These are phyloP conservation scores for Ophioceras dolichostomum DNA, from an alignment of 2,329 filamentous ascomycete genomes.

Conservation along the genomic window DNA sequence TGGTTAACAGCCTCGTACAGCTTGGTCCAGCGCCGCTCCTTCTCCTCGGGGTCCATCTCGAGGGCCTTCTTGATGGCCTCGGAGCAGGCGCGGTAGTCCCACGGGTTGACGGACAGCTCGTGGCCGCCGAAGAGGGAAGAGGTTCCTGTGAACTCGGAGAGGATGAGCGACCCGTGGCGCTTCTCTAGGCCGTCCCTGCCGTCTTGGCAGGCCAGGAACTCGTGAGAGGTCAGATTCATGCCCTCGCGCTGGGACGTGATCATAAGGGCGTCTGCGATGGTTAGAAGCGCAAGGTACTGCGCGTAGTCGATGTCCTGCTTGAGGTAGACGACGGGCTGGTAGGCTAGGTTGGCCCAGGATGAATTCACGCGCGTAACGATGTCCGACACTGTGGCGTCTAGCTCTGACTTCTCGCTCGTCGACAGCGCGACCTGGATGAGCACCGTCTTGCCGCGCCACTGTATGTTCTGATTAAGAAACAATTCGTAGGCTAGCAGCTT, in stretches of 20 bases:
- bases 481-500: constrained; percentile 88
- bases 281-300: constrained; percentile 85
- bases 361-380: constrained; percentile 94
- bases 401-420: constrained; percentile 74
- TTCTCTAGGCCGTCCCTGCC: constrained; percentile 54
- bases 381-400: constrained; percentile 80
- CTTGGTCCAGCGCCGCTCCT: constrained; percentile 59
- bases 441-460: constrained; percentile 80
- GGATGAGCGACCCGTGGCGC: constrained; percentile 77
- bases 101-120: constrained; percentile 82
- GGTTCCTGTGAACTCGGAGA: constrained; percentile 92
- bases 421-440: constrained; percentile 91
- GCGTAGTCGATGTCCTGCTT: constrained; percentile 90
- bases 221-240: constrained; percentile 94
- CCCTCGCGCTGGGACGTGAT: constrained; percentile 92
- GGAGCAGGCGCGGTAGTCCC: constrained; percentile 84
- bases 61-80: constrained; percentile 75
- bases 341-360: constrained; percentile 76
- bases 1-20: constrained; percentile 63
- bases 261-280: constrained; percentile 83
- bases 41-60: constrained; percentile 68
- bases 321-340: constrained; percentile 85
- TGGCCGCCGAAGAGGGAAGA: constrained; percentile 72
- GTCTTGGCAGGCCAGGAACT: constrained; percentile 89
- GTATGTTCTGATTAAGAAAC: constrained; percentile 85